phyloP scores from a whole-genome alignment of 495 filamentous ascomycete species.

The Xylaria longipes region DNA sequence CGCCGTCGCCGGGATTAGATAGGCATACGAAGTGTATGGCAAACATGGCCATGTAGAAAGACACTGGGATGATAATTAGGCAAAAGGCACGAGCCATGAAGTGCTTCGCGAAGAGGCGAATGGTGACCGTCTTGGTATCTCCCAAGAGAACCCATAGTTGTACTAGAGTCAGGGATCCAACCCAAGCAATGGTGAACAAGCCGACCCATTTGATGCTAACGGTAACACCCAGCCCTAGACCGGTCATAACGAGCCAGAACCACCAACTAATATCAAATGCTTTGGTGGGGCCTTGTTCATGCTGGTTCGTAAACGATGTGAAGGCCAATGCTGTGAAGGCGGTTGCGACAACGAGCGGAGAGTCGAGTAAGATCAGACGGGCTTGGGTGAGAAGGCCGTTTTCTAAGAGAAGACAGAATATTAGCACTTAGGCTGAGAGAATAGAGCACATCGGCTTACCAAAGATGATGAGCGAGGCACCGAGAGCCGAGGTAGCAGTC shows the following conservation, averaged over 20 bases:
- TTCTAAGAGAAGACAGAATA: slow-evolving; percentile 59
- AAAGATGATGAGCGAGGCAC: slow-evolving; percentile 86
- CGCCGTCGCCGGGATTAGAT: slow-evolving; percentile 92
- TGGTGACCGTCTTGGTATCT: slow-evolving; percentile 81
- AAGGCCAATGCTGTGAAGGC: slow-evolving; percentile 91
- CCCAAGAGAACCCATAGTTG: slow-evolving; percentile 96
- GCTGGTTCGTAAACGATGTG: slow-evolving; percentile 93
- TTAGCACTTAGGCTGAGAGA: slow-evolving; percentile 30
- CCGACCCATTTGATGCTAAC: slow-evolving; percentile 99
- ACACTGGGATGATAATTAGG: slow-evolving; percentile 85
- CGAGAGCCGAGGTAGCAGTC: slow-evolving; percentile 80
- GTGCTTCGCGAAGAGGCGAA: slow-evolving; percentile 91
- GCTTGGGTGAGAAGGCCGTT: slow-evolving; percentile 95
- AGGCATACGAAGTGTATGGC: slow-evolving; percentile 93
- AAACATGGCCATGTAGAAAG: slow-evolving; percentile 95
- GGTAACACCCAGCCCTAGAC: slow-evolving; percentile 86
- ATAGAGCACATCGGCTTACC: slow-evolving; percentile 58
- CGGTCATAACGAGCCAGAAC: slow-evolving; percentile 94
- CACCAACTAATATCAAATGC: slow-evolving; percentile 93
- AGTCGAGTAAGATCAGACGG: slow-evolving; percentile 93
- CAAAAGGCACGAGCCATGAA: slow-evolving; percentile 91
- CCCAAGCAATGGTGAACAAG: slow-evolving; percentile 98
- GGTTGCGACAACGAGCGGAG: slow-evolving; percentile 91
- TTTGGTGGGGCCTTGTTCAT: slow-evolving; percentile 85
- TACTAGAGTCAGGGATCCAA: slow-evolving; percentile 85